Base-by-base conservation (phyloP, 139 green algal species). In the Chlamydomonas eustigma region DNA sequence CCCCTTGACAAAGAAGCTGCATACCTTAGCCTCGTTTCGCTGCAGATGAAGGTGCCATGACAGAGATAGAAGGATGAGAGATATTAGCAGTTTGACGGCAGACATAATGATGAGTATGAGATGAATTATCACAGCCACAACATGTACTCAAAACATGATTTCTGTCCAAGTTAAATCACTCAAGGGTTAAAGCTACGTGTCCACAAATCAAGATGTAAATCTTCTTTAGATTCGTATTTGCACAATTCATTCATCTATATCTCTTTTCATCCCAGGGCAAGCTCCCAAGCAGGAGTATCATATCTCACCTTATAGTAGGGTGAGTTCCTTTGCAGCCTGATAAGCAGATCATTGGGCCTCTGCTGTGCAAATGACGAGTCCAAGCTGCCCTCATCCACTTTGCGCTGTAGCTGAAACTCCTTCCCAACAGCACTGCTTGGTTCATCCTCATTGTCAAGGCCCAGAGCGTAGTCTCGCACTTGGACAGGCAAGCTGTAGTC, bases 271-370 rank as follows among this genome's bases (percentile, higher is more conserved):
- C n/a, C n/a, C n/a, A n/a, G n/a, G n/a, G n/a, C n/a, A n/a, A n/a
- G n/a, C n/a, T n/a, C n/a, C n/a, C n/a, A n/a, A n/a, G n/a, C n/a
- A n/a, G n/a, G n/a, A n/a, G n/a, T n/a, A n/a, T n/a, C n/a, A n/a
- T n/a, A n/a, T n/a, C 81, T 5, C 33, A 92, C 90, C 85, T 97
- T 96, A 84, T 99, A 99, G 84, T 98, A 98, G 0, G 96, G 96
- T 44, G 88, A 88, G 2, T 90, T 97, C 73, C 95, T 89, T 75
- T 92, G 88, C 70, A 98, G 83, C 77, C 87, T 88, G 67, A 91
- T 64, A 37, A 98, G 83, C 51, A 93, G 72, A 50, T 97, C 92
- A 75, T 88, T 94, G n/a, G 81, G 76, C 37, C 68, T 63, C 1
- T 52, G 76, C 63, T 87, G 77, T 24, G 67, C 44, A 58, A 88